phyloP scores from a whole-genome alignment of 495 filamentous ascomycete genomes.

The Trichocladium uniseriatum region DNA sequence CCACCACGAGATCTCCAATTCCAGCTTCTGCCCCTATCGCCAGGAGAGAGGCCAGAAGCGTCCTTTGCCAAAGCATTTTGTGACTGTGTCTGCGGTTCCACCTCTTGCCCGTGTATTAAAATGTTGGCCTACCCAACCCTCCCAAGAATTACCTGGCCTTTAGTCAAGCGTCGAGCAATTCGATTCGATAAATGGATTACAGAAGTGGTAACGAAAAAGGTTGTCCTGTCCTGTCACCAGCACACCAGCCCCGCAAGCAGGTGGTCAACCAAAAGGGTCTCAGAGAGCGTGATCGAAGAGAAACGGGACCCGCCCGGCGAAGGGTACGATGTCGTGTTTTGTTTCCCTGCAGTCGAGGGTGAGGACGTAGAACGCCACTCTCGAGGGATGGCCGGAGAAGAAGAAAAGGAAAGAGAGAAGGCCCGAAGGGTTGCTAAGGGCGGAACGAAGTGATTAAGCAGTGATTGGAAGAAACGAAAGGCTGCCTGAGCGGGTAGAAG shows the following conservation, averaged over 20 bases:
- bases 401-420: conserved; percentile 7
- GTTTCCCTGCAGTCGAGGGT: conserved; percentile 3
- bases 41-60: conserved; percentile 21
- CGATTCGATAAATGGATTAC: not conserved
- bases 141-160: conserved; percentile 10
- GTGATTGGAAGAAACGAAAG: conserved; percentile 6
- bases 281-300: conserved; percentile 16
- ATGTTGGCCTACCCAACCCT: not conserved
- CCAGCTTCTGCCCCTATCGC: conserved; percentile 23
- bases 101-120: conserved; percentile 16
- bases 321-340: conserved; percentile 16
- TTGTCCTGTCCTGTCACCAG: not conserved
- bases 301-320: conserved; percentile 25
- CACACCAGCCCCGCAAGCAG: not conserved
- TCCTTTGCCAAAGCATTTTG: conserved; percentile 25
- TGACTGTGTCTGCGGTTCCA: conserved; percentile 8
- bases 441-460: conserved; percentile 17
- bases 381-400: conserved; percentile 9
- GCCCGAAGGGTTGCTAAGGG: conserved; percentile 9
- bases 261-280: not conserved
- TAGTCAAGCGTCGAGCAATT: conserved; percentile 11
- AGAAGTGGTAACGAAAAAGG: not conserved
- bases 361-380: too few species aligned
- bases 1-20: conserved; percentile 17
- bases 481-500: conserved; percentile 5